A percentile compares a stretch with the other conserved stretches of the same genome.
Conservation (phyloP, 1,284 basidiomycete species). For the Apiotrichum laibachii region DNA sequence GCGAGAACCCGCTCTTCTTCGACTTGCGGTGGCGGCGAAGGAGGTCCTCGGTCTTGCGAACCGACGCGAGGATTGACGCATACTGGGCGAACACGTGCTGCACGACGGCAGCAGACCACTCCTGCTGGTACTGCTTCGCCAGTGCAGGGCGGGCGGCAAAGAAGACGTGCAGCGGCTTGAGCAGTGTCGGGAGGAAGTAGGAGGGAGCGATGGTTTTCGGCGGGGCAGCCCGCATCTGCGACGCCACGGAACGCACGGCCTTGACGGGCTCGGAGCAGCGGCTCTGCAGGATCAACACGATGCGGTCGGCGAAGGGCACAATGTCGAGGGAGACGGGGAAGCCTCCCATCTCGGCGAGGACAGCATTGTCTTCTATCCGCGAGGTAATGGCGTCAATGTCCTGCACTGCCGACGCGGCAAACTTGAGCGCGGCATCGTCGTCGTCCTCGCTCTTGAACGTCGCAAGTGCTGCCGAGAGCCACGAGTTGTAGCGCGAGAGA, state of each 20-base stretch:
- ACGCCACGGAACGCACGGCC: constrained; percentile 81
- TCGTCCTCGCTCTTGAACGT: constrained; percentile 59
- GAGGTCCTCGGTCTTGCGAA: constrained; percentile 88
- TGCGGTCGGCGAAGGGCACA: constrained; percentile 57
- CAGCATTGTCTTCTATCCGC: constrained; percentile 13
- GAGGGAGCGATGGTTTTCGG: constrained; percentile 61
- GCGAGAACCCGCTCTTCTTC: constrained; percentile 66
- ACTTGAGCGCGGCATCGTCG: constrained; percentile 45
- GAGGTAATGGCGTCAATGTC: constrained; percentile 34
- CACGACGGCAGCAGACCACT: constrained; percentile 66
- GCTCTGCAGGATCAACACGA: constrained; percentile 68
- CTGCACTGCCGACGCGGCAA: constrained; percentile 32
- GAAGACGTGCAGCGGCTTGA: constrained; percentile 77
- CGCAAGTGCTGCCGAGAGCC: constrained; percentile 57
- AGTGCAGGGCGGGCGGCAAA: constrained; percentile 63
- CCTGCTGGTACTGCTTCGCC: constrained; percentile 57
- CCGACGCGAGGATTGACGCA: constrained; percentile 64
- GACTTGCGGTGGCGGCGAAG: constrained; percentile 78
- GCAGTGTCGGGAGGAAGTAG: constrained; percentile 75
- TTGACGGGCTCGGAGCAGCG: constrained; percentile 81
- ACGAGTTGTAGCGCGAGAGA: constrained; percentile 70
- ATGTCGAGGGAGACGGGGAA: constrained; percentile 21
- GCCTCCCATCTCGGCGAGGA: constrained; percentile 10
- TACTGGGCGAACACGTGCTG: constrained; percentile 65
- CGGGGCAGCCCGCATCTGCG: constrained; percentile 63